Base-by-base conservation (phyloP, 2,329 filamentous ascomycete species). In the Nothopassalora personata region DNA sequence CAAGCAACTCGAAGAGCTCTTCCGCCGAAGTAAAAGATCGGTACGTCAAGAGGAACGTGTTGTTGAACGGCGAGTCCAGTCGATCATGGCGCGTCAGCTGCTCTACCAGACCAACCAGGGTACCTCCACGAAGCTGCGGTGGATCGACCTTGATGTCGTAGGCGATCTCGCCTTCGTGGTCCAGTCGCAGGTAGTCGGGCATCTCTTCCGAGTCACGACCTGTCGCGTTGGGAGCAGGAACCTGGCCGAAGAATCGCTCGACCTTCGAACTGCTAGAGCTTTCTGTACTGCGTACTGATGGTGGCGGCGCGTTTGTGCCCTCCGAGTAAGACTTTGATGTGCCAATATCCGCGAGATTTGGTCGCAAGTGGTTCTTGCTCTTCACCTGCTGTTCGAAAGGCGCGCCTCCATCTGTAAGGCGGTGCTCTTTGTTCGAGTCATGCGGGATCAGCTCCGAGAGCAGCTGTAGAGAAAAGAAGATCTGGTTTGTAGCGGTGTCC, bases 11-110 rank as follows among this genome's bases (percentile, higher is more conserved):
- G 70, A 97, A 97, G 0, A 99, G 80, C 74, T 97, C 94, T 5
- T 88, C 81, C 0, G 93, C 94, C 2, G 87, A 86, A 0, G 94
- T 97, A 71, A 99, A 99, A 0, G 94, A 99, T 62, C 90, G 85
- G 73, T 99, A 99, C 1, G 94, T 99, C 39, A 99, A 83, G 15
- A 99, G 85, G 80, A 99, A 99, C 0, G 94, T 99, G 69, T 93
- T 95, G 78, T 97, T 97, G 77, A 97, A 97, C 63, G 84, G 93
- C 3, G 92, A 91, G 71, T 97, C 94, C 13, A 96, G 83, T 70
- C 95, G 94, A 76, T 99, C 94, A 71, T 99, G 94, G 52, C 94
- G 86, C 15, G 94, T 99, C 48, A 99, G 82, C 71, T 97, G 93
- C 74, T 97, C 94, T 5, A 97, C 94, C 58, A 99, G 79, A 4